These are phyloP conservation scores for Fusarium gaditjirri DNA, from an alignment of 2,329 filamentous ascomycete genomes.

Conservation along the genomic window DNA sequence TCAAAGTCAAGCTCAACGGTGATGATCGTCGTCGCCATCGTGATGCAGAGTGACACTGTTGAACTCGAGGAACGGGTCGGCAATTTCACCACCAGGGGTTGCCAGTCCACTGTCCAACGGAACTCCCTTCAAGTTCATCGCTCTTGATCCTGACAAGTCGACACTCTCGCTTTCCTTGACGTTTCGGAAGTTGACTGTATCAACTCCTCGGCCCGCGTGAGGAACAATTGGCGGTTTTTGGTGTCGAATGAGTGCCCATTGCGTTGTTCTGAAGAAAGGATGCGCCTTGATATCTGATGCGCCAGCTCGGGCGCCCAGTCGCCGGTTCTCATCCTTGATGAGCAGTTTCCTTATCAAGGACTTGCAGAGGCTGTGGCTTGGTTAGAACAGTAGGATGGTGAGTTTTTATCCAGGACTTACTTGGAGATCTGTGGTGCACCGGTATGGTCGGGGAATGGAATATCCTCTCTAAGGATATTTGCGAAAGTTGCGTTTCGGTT, in stretches of 20 bases:
- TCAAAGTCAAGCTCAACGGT: conserved; percentile 8
- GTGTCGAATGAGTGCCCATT: conserved; percentile 96
- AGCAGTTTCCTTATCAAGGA: conserved; percentile 94
- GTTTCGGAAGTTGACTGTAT: conserved; percentile 97
- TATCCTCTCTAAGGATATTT: conserved; percentile 95
- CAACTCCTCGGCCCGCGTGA: conserved; percentile 86
- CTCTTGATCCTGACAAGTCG: conserved; percentile 75
- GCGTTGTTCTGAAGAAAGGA: conserved; percentile 94
- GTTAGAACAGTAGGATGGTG: not conserved
- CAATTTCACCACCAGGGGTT: conserved; percentile 83
- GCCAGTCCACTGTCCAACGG: conserved; percentile 86
- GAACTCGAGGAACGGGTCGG: conserved; percentile 97
- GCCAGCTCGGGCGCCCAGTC: conserved; percentile 91
- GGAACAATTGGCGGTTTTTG: conserved; percentile 98
- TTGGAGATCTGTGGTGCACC: conserved; percentile 88
- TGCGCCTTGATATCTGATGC: conserved; percentile 97
- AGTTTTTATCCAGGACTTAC: conserved; percentile 64
- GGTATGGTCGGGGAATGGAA: conserved; percentile 91
- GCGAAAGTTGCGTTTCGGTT: conserved; percentile 98
- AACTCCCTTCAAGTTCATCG: conserved; percentile 75
- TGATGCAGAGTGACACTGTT: conserved; percentile 98
- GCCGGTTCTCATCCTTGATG: conserved; percentile 96
- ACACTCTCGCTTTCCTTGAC: conserved; percentile 98
- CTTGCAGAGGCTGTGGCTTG: conserved; percentile 82
- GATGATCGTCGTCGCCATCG: conserved; percentile 80